These are phyloP conservation scores for Nymphaea colorata DNA, from an alignment of 164 flowering plant genomes.

Conservation along the genomic window DNA sequence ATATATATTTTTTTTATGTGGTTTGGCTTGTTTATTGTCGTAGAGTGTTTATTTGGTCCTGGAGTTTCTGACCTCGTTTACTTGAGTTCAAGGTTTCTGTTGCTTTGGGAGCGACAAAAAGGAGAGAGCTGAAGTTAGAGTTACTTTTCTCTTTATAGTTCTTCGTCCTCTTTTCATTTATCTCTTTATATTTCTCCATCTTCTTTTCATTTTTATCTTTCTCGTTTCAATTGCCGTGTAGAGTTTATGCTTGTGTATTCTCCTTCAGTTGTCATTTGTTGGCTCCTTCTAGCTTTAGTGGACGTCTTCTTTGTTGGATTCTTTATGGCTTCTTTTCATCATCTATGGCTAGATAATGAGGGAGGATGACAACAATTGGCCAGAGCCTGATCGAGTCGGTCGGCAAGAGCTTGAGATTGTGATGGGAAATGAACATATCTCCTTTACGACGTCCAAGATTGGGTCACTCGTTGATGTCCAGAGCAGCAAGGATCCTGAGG, in stretches of 20 bases:
- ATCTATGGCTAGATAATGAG: conserved; percentile 24
- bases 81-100: no score
- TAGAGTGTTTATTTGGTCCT: no score
- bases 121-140: no score
- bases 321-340: not conserved
- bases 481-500: conserved; percentile 94
- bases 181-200: not conserved
- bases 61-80: no score
- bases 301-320: not conserved
- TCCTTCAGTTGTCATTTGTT: no score
- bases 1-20: no score
- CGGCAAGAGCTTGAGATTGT: conserved; percentile 96
- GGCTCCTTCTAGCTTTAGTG: no score
- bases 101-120: no score
- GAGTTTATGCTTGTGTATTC: not conserved
- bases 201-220: no score
- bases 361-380: conserved; percentile 96
- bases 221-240: not conserved
- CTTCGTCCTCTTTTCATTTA: no score
- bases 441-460: conserved; percentile 93
- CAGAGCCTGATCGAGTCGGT: conserved; percentile 90
- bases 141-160: no score
- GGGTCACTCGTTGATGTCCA: conserved; percentile 96
- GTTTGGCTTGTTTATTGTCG: no score
- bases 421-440: conserved; percentile 95